Base-by-base conservation (phyloP, 768 basidiomycete species). In the Calvatia gigantea region DNA sequence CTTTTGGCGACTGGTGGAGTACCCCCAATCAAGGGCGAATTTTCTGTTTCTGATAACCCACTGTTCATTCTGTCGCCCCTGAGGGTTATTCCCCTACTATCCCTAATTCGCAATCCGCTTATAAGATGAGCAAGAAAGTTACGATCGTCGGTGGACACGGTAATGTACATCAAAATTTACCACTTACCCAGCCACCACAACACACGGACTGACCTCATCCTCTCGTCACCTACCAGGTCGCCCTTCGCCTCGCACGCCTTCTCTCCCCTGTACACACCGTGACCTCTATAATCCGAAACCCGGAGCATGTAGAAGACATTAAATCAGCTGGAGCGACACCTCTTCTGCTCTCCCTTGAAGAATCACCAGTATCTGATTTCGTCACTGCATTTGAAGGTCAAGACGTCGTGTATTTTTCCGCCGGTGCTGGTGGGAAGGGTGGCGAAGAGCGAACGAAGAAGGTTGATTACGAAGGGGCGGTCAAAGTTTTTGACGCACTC, bases 401-500 rank as follows among this genome's bases (percentile, higher is more conserved):
- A 6, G 74, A 77, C 50, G 67, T 78, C 6, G 73, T 80, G n/a
- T 77, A 77, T 58, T 79, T 77, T 57, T 71, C 72, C 32, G 77
- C 77, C 3, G 77, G 77, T 0, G 80, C 85, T 0, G 84, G 84
- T 0, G 82, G 82, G 0, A 82, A 82, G 60, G 84, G 82, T 6
- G 79, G 78, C 0, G 71, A 73, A 32, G 80, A 81, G 61, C 64
- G 79, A 29, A 85, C 81, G 2, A 78, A 76, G 63, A 73, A 71
- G 27, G 84, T 87, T 5, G 79, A 81, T 60, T 82, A 80, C 60
- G 81, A 84, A 46, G 86, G 85, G 7, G 84, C 85, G 0, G 58
- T 89, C 33, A 88, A 87, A 67, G 78, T 86, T 2, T 87, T 83
- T 61, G 86, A 88, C 62, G 86, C 85, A 0, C 72, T 89, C 49